Conservation (phyloP, 768 basidiomycete species). For the Auricularia cornea region DNA sequence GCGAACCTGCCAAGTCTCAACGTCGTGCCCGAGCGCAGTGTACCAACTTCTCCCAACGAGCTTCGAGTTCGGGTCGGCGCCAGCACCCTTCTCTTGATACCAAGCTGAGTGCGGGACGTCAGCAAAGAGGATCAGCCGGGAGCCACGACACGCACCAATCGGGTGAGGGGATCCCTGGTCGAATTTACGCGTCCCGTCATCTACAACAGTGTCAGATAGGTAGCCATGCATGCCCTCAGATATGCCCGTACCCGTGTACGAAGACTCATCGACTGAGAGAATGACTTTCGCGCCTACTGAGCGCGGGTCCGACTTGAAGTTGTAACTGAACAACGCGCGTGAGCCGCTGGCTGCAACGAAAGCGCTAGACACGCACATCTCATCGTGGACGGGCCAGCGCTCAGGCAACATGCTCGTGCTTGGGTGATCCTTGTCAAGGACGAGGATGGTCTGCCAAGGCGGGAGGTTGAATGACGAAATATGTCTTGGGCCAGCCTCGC, state of each 20-base stretch:
- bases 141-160: constrained; percentile 25
- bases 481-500: neutral
- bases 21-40: constrained; percentile 71
- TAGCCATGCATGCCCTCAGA: neutral
- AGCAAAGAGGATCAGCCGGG: too few species aligned
- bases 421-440: constrained; percentile 50
- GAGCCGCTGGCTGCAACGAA: constrained; percentile 3
- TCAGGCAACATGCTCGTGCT: constrained; percentile 48
- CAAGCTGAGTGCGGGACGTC: constrained; percentile 45
- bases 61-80: constrained; percentile 37
- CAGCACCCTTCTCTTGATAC: constrained; percentile 72
- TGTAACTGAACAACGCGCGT: constrained; percentile 38
- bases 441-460: constrained; percentile 44
- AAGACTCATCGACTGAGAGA: constrained; percentile 57
- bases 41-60: constrained; percentile 72
- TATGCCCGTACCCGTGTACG: constrained; percentile 41
- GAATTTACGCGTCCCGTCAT: constrained; percentile 41
- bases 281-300: constrained; percentile 52
- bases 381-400: constrained; percentile 47
- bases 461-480: constrained; percentile 4
- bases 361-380: constrained; percentile 40
- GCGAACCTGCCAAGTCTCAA: constrained; percentile 67
- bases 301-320: constrained; percentile 66
- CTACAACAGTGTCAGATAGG: constrained; percentile 18
- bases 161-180: constrained; percentile 73